phyloP scores from a whole-genome alignment of 805 yeast genomes.

The Candida odintsovae region DNA sequence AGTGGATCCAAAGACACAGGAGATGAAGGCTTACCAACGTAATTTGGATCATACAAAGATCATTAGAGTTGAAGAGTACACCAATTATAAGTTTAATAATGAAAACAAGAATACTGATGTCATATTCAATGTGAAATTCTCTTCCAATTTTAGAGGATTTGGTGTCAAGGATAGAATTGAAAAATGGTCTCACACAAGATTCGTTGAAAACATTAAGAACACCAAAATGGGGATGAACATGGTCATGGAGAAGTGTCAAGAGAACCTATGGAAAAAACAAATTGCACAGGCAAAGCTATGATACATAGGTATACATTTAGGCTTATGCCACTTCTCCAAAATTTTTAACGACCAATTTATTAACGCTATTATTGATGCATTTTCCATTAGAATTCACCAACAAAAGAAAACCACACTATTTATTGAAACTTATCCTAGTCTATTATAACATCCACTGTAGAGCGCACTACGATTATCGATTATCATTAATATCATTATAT shows the following conservation, averaged over 20 bases:
- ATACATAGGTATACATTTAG: too few species aligned
- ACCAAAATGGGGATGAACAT: conserved; percentile 68
- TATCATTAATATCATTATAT: not conserved
- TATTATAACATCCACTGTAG: not conserved
- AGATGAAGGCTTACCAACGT: conserved; percentile 65
- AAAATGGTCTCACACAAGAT: conserved; percentile 68
- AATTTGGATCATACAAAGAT: conserved; percentile 81
- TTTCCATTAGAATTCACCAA: not conserved
- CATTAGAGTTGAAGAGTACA: conserved; percentile 72
- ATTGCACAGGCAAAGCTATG: not conserved
- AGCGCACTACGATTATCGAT: not conserved
- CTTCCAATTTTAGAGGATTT: conserved; percentile 55
- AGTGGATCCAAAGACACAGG: conserved; percentile 54
- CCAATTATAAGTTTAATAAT: conserved; percentile 42
- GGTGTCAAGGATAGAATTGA: conserved; percentile 75
- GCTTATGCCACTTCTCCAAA: too few species aligned
- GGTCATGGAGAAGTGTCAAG: conserved; percentile 64
- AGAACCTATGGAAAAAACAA: conserved; percentile 12
- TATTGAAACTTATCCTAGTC: too few species aligned
- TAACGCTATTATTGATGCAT: not conserved
- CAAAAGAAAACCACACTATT: not conserved
- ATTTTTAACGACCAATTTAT: not conserved
- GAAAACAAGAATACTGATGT: conserved; percentile 38
- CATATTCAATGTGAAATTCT: conserved; percentile 58
- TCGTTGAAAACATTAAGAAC: conserved; percentile 58